Evolutionary conservation across 108 stramenopile species (phyloP).

Genomic region (Skeletonema grethae): DNA sequence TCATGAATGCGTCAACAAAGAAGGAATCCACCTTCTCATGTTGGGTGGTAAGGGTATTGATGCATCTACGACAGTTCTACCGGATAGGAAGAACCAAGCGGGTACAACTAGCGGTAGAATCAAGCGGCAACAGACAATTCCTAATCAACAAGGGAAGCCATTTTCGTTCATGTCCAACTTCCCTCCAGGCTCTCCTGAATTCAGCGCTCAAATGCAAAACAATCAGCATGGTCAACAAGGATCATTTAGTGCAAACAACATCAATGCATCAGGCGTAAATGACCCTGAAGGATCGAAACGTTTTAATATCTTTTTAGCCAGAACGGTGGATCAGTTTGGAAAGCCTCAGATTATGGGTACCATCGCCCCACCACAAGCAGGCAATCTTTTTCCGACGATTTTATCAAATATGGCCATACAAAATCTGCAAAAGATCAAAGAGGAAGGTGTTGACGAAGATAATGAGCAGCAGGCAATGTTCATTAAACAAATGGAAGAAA

Average conservation of each 20-base stretch:
- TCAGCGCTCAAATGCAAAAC: constrained; percentile 45
- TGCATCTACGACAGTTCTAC: constrained; percentile 57
- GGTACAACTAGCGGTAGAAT: constrained; percentile 27
- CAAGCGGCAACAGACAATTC: constrained; percentile 25
- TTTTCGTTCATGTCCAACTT: constrained; percentile 53
- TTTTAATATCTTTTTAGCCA: constrained; percentile 91
- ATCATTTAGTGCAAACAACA: constrained; percentile 72
- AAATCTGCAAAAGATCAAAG: constrained; percentile 50
- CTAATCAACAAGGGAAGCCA: constrained; percentile 26
- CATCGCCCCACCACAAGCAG: constrained; percentile 87
- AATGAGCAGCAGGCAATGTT: constrained; percentile 51
- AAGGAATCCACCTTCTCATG: constrained; percentile 70
- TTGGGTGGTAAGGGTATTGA: constrained; percentile 83
- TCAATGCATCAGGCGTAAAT: constrained; percentile 84
- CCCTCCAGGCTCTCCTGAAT: constrained; percentile 47
- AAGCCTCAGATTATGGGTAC: constrained; percentile 85
- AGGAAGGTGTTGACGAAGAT: constrained; percentile 44
- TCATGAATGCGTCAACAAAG: constrained; percentile 69
- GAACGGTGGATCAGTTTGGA: constrained; percentile 68
- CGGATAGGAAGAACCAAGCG: constrained; percentile 19
- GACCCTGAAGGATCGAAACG: constrained; percentile 87
- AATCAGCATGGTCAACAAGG: constrained; percentile 25
- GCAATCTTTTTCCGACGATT: constrained; percentile 88
- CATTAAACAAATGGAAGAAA: constrained; percentile 50
- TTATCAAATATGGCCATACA: constrained; percentile 79